These are phyloP conservation scores for Scedosporium apiospermum DNA, from an alignment of 2,329 filamentous ascomycete species.

Conservation along the genomic window DNA sequence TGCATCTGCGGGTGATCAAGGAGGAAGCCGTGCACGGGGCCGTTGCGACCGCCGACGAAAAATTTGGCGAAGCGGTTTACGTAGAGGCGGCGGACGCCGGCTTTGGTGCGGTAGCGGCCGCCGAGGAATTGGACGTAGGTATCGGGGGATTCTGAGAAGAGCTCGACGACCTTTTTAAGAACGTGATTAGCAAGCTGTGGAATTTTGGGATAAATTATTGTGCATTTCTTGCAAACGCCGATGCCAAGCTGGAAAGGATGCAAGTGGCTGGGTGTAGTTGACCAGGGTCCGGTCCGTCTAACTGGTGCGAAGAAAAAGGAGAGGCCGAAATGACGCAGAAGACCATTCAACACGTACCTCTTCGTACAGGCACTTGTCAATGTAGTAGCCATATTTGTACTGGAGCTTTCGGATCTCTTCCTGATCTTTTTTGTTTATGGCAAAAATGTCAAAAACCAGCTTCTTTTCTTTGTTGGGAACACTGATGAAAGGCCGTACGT, in stretches of 20 bases:
- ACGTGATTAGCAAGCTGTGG: not conserved
- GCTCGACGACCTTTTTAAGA: conserved; percentile 28
- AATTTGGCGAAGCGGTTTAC: conserved; percentile 37
- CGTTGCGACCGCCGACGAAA: conserved; percentile 43
- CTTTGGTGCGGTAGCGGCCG: conserved; percentile 41
- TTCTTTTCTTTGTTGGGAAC: not conserved
- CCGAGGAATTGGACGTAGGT: conserved; percentile 47
- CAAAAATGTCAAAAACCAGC: not conserved
- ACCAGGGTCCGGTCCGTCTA: not conserved
- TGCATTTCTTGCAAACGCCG: too few relatives aligned
- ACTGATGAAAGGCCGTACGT: not conserved
- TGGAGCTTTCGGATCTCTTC: conserved; percentile 45
- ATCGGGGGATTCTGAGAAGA: conserved; percentile 42
- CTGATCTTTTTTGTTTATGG: conserved; percentile 28
- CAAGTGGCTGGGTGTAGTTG: not conserved
- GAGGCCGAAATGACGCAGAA: conserved; percentile 12
- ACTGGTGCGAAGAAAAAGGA: conserved; percentile 26
- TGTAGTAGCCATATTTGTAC: conserved; percentile 49
- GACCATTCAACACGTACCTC: conserved; percentile 25
- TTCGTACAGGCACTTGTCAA: conserved; percentile 49
- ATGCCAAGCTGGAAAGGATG: too few relatives aligned
- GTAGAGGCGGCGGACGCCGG: conserved; percentile 41
- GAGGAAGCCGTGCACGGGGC: conserved; percentile 44
- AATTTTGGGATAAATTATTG: too few relatives aligned
- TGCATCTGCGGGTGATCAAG: conserved; percentile 50